phyloP scores from a whole-genome alignment of 2,329 filamentous ascomycete genomes.

The Pseudogymnoascus sp. region DNA sequence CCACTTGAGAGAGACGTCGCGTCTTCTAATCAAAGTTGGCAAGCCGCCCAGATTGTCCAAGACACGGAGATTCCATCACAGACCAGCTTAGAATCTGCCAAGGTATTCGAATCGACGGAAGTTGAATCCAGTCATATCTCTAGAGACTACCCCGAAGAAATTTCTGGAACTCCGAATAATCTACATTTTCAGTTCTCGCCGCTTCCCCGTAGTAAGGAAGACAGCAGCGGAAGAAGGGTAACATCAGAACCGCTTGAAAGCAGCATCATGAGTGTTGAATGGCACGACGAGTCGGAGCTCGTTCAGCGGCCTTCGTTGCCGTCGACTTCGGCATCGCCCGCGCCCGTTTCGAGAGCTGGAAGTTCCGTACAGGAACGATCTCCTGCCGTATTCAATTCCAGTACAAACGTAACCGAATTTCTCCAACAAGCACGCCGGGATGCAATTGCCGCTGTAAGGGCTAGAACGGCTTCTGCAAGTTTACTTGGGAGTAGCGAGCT shows the following conservation, averaged over 20 bases:
- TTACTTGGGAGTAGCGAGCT: background rate
- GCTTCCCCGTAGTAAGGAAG: background rate
- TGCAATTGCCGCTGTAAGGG: background rate
- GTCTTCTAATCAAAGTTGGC: slow-evolving; percentile 2
- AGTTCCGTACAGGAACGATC: background rate
- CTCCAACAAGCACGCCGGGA: background rate
- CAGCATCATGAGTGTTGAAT: slow-evolving; percentile 2
- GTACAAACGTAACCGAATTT: background rate
- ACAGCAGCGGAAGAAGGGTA: background rate
- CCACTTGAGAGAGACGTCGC: background rate
- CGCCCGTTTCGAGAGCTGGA: background rate
- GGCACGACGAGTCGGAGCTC: slow-evolving; percentile 3
- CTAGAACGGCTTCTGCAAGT: background rate
- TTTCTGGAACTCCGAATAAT: background rate
- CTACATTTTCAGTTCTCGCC: background rate
- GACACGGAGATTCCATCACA: background rate
- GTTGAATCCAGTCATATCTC: background rate
- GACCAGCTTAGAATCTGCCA: background rate
- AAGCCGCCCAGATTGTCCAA: background rate
- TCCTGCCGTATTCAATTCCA: background rate
- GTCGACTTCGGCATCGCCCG: background rate
- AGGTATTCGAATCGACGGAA: background rate
- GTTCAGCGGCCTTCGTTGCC: background rate
- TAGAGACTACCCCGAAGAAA: background rate
- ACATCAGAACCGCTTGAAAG: background rate